Evolutionary conservation across 1,284 basidiomycete genomes (phyloP).

Genomic region (Microbotryomycetes sp.): DNA sequence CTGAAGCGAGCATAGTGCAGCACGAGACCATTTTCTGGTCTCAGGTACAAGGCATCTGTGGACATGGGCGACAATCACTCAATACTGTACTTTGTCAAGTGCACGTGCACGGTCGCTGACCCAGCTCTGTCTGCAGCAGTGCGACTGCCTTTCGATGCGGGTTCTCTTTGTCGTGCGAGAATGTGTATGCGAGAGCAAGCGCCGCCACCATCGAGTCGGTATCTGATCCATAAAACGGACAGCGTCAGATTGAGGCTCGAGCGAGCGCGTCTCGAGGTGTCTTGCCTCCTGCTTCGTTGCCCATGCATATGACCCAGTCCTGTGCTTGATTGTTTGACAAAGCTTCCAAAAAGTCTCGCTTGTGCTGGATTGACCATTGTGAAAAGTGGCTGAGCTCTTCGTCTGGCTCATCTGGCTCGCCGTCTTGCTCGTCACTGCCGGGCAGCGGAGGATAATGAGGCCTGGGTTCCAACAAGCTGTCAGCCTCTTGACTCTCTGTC

Average conservation of each 20-base stretch:
- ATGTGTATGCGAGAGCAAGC: neutral
- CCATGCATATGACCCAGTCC: slow-evolving; percentile 42
- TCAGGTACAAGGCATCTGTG: slow-evolving; percentile 40
- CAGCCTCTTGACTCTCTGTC: too few relatives aligned
- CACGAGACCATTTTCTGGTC: slow-evolving; percentile 41
- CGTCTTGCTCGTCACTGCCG: neutral
- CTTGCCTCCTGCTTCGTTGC: slow-evolving; percentile 35
- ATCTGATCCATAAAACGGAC: slow-evolving; percentile 21
- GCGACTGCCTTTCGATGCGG: slow-evolving; percentile 30
- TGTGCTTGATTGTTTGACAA: slow-evolving; percentile 29
- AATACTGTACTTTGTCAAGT: neutral
- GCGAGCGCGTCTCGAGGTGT: neutral
- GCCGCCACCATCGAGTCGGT: slow-evolving; percentile 37
- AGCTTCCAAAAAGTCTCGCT: slow-evolving; percentile 38
- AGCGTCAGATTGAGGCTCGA: neutral
- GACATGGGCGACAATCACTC: slow-evolving; percentile 19
- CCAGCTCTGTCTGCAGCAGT: slow-evolving; percentile 29
- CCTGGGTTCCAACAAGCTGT: too few relatives aligned
- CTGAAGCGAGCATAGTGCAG: slow-evolving; percentile 38
- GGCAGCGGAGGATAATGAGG: too few relatives aligned
- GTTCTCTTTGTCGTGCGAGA: neutral
- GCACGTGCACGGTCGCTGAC: neutral
- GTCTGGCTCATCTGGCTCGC: slow-evolving; percentile 1
- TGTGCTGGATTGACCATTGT: slow-evolving; percentile 37
- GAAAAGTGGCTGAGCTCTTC: slow-evolving; percentile 35